Base-by-base conservation (phyloP, 2,329 filamentous ascomycete species). In the Verticillium albo-atrum region DNA sequence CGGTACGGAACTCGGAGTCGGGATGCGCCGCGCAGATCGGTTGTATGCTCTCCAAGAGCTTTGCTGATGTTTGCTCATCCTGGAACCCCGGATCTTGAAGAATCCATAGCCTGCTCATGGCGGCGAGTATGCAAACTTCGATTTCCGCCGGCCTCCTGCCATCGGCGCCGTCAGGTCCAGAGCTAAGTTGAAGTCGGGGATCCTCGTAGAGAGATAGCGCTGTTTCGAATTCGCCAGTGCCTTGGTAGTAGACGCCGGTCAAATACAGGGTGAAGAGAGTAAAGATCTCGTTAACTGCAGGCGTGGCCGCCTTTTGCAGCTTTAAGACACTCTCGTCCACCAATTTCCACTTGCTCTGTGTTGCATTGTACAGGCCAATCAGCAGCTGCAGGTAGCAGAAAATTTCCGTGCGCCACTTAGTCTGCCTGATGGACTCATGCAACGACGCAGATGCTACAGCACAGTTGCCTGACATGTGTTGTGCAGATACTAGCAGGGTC, bases 1-100 rank as follows among this genome's bases (percentile, higher is more conserved):
- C 91, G 32, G 90, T 89, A 63, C 85, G 83, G 59, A 97, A 87
- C 67, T 93, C 89, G 66, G 84, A 82, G 72, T 91, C 93, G 37
- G 84, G 81, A 70, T 92, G 90, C 58, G 82, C 80, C 20, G 78
- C 74, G 72, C 91, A 95, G 56, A 90, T 79, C 0, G 85, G 82
- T 57, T 88, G 84, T 6, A 97, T 77, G 54, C 82, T 80, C 37
- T 87, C 81, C 27, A 96, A 78, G 7, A 94, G 74, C 9, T 80
- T 75, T 2, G 81, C 77, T 15, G 89, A 86, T 27, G 82, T 78
- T 37, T 79, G 75, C 55, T 89, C 82, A 62, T 88, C 79, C 15
- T 79, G 77, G 62, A 85, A 81, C 1, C 74, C 68, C 9, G 81
- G 80, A 61, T 89, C 82, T 66, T 90, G 87, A 74, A 91, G 82